phyloP scores from a whole-genome alignment of 768 basidiomycete species.

The Gloeopeniophorella convolvens region DNA sequence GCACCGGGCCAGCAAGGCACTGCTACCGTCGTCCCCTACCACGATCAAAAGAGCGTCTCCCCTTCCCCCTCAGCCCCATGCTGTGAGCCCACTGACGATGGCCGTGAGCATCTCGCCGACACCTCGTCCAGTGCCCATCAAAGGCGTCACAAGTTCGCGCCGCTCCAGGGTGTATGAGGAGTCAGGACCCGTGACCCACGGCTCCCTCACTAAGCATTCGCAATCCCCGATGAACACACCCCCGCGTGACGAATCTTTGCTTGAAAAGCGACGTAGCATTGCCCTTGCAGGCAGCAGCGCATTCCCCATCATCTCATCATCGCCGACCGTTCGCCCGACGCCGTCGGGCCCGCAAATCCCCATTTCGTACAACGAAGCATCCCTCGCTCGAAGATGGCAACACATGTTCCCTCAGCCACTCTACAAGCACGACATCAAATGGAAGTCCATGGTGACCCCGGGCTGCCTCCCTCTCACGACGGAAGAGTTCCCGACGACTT shows the following conservation, averaged over 20 bases:
- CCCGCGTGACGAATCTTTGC: conserved; percentile 56
- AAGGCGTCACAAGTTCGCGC: conserved; percentile 19
- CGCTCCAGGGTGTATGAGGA: conserved; percentile 57
- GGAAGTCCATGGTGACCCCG: conserved; percentile 82
- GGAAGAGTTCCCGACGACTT: conserved; percentile 74
- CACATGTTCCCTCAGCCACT: conserved; percentile 70
- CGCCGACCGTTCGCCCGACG: conserved; percentile 46
- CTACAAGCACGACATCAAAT: conserved; percentile 85
- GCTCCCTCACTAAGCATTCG: conserved; percentile 36
- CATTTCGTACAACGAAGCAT: conserved; percentile 56
- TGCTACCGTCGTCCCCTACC: background rate
- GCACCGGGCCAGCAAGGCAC: conserved; percentile 23
- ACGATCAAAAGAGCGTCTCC: background rate
- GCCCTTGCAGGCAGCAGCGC: conserved; percentile 31
- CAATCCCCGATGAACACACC: conserved; percentile 65
- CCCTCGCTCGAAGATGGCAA: conserved; percentile 86
- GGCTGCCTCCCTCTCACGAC: conserved; percentile 86
- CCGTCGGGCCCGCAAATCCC: conserved; percentile 58
- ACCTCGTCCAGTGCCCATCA: conserved; percentile 38
- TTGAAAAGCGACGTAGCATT: conserved; percentile 50
- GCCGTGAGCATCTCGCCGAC: conserved; percentile 26
- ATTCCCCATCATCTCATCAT: conserved; percentile 36
- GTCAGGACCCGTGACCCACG: conserved; percentile 36
- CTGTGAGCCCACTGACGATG: background rate
- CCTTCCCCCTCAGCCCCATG: background rate